Percentiles rank a stretch among this genome's conserved stretches.
Conservation (phyloP, 495 filamentous ascomycete genomes). For the Tuber indicum region DNA sequence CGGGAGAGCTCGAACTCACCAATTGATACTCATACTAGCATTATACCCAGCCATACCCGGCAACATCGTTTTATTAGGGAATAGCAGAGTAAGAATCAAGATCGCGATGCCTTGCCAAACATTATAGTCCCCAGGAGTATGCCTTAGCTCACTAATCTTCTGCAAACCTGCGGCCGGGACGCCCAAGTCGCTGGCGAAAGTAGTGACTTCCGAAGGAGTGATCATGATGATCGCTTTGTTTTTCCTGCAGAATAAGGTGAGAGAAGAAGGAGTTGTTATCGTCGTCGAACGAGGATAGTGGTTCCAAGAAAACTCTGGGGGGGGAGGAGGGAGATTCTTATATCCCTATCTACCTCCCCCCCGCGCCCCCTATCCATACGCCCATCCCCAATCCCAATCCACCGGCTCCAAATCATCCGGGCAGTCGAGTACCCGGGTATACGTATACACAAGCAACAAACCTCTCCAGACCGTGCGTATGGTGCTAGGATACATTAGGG, state of each 20-base stretch:
- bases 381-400: neutral
- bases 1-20: neutral
- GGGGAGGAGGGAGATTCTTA: neutral
- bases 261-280: neutral
- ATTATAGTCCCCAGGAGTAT: neutral
- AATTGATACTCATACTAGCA: neutral
- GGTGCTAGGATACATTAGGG: neutral
- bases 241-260: neutral
- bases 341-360: neutral
- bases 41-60: neutral
- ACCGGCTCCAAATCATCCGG: neutral
- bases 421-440: neutral
- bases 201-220: neutral
- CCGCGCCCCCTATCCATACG: neutral
- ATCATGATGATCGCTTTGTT: neutral
- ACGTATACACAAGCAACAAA: neutral
- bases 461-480: neutral
- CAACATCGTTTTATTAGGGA: neutral
- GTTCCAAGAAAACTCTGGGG: neutral
- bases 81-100: neutral
- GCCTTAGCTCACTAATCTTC: neutral
- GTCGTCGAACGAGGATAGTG: neutral
- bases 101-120: neutral
- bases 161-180: neutral
- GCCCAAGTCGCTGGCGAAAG: neutral